phyloP scores from a whole-genome alignment of 257 asterid species.

The Solanum chilense region DNA sequence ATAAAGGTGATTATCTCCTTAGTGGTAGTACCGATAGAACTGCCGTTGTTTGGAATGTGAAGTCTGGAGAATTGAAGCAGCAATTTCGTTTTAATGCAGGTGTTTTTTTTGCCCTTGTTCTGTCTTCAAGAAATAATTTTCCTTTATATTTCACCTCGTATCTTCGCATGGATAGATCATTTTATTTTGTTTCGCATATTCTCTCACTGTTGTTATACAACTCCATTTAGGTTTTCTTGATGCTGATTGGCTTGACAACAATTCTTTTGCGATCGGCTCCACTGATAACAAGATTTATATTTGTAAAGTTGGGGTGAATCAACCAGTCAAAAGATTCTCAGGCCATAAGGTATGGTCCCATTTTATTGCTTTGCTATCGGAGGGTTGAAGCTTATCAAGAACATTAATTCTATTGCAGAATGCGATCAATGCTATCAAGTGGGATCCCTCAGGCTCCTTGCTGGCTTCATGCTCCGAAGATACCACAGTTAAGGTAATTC shows the following conservation, averaged over 20 bases:
- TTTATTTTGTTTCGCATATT: background rate
- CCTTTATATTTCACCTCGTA: background rate
- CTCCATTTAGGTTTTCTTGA: constrained; percentile 65
- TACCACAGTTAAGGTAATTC: constrained; percentile 56
- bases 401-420: constrained; percentile 24
- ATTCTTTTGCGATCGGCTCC: constrained; percentile 82
- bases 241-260: constrained; percentile 89
- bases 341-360: constrained; percentile 64
- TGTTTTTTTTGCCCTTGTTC: constrained; percentile 7
- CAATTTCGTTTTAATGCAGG: constrained; percentile 78
- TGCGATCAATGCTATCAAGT: constrained; percentile 93
- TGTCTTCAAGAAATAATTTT: background rate
- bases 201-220: background rate
- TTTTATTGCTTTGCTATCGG: too few species aligned
- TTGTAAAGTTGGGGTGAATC: constrained; percentile 82
- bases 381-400: background rate
- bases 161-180: background rate
- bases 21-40: constrained; percentile 94
- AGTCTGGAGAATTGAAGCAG: constrained; percentile 80
- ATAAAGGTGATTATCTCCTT: constrained; percentile 88
- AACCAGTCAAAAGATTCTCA: constrained; percentile 56
- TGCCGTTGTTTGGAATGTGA: constrained; percentile 91
- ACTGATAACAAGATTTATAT: constrained; percentile 79
- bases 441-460: constrained; percentile 93
- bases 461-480: constrained; percentile 98